Evolutionary conservation across 345 rosid genomes (phyloP).

Genomic region (Abelmoschus esculentus): DNA sequence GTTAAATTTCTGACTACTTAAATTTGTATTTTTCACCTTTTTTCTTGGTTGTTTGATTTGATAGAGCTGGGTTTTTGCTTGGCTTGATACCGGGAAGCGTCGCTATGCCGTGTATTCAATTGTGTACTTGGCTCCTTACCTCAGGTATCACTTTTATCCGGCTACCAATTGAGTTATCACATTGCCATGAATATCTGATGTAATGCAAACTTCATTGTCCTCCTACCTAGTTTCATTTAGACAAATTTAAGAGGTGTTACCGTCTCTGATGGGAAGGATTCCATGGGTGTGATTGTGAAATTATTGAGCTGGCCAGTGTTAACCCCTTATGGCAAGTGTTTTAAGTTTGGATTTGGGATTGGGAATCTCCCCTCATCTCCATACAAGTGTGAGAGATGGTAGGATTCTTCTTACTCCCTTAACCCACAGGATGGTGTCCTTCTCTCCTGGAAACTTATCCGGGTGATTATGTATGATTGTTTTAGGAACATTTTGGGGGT

Average conservation of each 20-base stretch:
- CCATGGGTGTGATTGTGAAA: no score
- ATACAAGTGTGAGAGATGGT: not conserved
- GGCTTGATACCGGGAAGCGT: constrained; percentile 88
- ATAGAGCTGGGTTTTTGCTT: constrained; percentile 96
- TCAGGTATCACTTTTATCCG: constrained; percentile 40
- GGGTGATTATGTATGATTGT: not conserved
- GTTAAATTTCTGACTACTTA: no score
- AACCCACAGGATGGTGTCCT: not conserved
- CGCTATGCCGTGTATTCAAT: constrained; percentile 70
- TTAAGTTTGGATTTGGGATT: not conserved
- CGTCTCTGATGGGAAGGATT: no score
- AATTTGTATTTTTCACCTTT: no score
- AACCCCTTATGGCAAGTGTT: no score
- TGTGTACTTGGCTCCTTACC: constrained; percentile 73
- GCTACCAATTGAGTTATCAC: not conserved
- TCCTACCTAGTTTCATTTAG: no score
- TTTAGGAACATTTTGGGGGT: not conserved
- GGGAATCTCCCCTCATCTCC: not conserved
- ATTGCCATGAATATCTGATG: not conserved
- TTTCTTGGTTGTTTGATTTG: no score
- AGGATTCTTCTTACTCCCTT: not conserved
- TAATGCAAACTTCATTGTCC: no score
- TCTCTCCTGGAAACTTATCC: not conserved
- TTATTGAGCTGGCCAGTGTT: not conserved
- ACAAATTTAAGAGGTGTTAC: no score